These are phyloP conservation scores for Dactylella cylindrospora DNA, from an alignment of 2,329 filamentous ascomycete species.

Conservation along the genomic window DNA sequence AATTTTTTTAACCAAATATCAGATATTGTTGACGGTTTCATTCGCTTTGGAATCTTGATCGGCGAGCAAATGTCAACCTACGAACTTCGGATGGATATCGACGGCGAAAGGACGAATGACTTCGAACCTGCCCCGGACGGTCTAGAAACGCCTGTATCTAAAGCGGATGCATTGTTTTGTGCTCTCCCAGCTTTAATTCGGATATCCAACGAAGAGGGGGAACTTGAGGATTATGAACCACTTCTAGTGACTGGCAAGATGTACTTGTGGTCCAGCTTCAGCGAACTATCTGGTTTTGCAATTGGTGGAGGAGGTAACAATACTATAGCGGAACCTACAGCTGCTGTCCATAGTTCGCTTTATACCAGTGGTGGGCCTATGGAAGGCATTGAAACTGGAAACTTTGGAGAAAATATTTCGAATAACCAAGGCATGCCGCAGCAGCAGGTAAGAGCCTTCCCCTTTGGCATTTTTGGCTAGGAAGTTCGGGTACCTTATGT, in stretches of 20 bases:
- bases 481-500: too few relatives aligned
- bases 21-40: constrained; percentile 28
- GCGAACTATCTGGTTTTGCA: too few relatives aligned
- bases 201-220: constrained; percentile 26
- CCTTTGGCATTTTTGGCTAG: too few relatives aligned
- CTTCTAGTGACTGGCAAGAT: constrained; percentile 26
- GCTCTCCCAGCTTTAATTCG: constrained; percentile 27
- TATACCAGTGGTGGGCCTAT: too few relatives aligned
- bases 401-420: too few relatives aligned
- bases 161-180: constrained; percentile 20
- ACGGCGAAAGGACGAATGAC: constrained; percentile 8
- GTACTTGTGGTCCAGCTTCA: constrained; percentile 18
- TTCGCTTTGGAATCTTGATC: constrained; percentile 37
- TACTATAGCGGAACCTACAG: neutral
- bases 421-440: neutral
- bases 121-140: constrained; percentile 25
- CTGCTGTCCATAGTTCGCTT: neutral
- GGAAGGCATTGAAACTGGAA: too few relatives aligned
- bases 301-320: neutral
- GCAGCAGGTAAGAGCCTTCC: constrained; percentile 18
- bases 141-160: constrained; percentile 6
- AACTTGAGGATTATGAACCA: constrained; percentile 14
- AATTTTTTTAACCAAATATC: constrained; percentile 9
- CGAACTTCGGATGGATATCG: constrained; percentile 8
- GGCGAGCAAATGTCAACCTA: constrained; percentile 27